These are phyloP conservation scores for Stromatinia cepivora DNA, from an alignment of 2,329 filamentous ascomycete genomes.

Conservation along the genomic window DNA sequence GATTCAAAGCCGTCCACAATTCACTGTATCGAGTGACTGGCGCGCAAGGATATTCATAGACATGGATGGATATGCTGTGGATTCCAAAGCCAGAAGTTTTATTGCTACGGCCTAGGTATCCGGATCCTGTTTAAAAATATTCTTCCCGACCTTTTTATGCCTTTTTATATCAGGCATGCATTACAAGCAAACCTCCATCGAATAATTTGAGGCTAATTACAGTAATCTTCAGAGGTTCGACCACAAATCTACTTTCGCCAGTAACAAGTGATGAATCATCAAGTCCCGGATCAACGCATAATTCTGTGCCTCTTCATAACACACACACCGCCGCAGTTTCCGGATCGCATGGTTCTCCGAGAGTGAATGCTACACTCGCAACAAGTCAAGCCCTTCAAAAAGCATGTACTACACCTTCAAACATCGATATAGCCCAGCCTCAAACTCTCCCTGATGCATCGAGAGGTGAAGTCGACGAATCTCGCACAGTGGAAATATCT, in stretches of 20 bases:
- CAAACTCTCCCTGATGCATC: constrained; percentile 7
- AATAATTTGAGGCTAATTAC: constrained; percentile 17
- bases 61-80: not conserved
- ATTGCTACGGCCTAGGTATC: constrained; percentile 1
- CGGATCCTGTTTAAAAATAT: not conserved
- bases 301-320: not conserved
- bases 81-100: not conserved
- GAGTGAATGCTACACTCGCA: not conserved
- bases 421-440: constrained; percentile 5
- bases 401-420: constrained; percentile 12
- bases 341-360: constrained; percentile 3
- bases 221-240: not conserved
- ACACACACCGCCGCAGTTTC: constrained; percentile 2
- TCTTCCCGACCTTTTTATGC: not conserved
- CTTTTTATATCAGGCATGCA: not conserved
- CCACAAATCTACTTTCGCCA: constrained; percentile 48
- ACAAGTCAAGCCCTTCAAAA: not conserved
- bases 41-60: not conserved
- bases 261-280: constrained; percentile 59
- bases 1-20: not conserved
- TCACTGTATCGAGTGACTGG: not conserved
- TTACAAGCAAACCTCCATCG: not conserved
- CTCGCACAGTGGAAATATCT: constrained; percentile 11
- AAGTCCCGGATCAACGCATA: constrained; percentile 44
- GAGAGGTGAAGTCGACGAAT: constrained; percentile 10